Evolutionary conservation across 306 rosid genomes (phyloP).

Genomic region (Acacia crassicarpa): DNA sequence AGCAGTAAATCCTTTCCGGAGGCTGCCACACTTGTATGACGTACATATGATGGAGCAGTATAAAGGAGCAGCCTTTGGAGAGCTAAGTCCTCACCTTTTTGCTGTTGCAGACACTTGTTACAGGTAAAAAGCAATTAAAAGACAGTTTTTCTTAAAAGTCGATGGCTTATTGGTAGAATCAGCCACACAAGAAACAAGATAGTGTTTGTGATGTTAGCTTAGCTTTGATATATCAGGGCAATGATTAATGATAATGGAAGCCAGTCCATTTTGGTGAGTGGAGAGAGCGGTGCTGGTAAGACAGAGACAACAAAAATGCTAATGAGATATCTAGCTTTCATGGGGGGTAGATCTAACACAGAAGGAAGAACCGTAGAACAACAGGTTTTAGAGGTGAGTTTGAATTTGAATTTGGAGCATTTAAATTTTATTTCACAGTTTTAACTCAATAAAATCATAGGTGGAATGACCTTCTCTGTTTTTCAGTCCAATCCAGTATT

Average conservation of each 20-base stretch:
- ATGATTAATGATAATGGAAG: slow-evolving; percentile 82
- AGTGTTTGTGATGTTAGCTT: slow-evolving; percentile 11
- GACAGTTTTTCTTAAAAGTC: slow-evolving; percentile 5
- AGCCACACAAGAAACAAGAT: neutral
- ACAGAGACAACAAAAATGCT: slow-evolving; percentile 92
- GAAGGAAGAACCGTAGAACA: slow-evolving; percentile 90
- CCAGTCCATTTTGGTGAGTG: slow-evolving; percentile 87
- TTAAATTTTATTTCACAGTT: neutral
- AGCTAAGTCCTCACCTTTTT: slow-evolving; percentile 91
- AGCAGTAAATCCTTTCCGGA: slow-evolving; percentile 85
- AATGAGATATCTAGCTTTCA: slow-evolving; percentile 86
- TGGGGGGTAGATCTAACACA: slow-evolving; percentile 81
- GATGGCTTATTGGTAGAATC: neutral
- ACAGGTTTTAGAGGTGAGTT: slow-evolving; percentile 88
- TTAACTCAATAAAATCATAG: slow-evolving; percentile 6
- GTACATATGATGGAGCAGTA: slow-evolving; percentile 88
- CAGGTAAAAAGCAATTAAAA: slow-evolving; percentile 54
- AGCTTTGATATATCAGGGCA: slow-evolving; percentile 50
- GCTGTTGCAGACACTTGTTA: slow-evolving; percentile 88
- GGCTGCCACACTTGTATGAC: slow-evolving; percentile 83
- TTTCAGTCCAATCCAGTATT: slow-evolving; percentile 88
- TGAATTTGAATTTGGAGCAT: slow-evolving; percentile 29
- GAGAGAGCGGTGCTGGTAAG: slow-evolving; percentile 95
- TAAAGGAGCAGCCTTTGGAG: slow-evolving; percentile 87
- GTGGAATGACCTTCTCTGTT: slow-evolving; percentile 33